Evolutionary conservation across 306 rosid genomes (phyloP), one percentile per base, ranked within the genome.

Genomic region (Rosa chinensis): DNA sequence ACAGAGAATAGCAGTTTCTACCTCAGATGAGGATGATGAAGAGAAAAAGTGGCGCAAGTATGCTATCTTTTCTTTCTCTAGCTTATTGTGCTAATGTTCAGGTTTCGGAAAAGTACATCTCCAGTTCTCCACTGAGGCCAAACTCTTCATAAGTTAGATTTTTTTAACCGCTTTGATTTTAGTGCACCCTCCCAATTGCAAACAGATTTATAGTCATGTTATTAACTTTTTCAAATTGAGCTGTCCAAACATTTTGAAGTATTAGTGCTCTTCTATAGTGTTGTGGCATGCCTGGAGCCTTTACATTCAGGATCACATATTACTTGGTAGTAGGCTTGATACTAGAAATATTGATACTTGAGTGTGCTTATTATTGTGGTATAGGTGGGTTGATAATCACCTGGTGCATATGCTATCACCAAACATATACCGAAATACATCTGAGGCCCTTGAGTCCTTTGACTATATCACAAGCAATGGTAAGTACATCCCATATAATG

Each of bases 341-440:
- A 20, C 2, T 16, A 55, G 56, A 42, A 76, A 16, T 68, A 79
- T 32, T 80, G 76, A 28, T 18, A 32, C 45, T 53, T 62, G 61
- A 12, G 44, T 68, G 75, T 71, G 62, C 83, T 82, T 73, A 66
- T 85, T 83, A 32, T 76, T 79, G 8, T 47, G 64, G 62, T 84
- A 40, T 80, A 94, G 98, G 89, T 94, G 98, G 98, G 98, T 94
- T 72, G 98, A 94, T 85, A 90, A 82, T 86, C 97, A 92, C 85
- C 81, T 94, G 89, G 98, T 92, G 70, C 98, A 94, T 81, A 86
- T 94, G 77, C 87, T 94, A 74, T 94, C 98, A 58, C 98, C 98
- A 37, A 94, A 94, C 81, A 92, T 94, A 76, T 94, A 90, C 80
- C 92, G 97, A 83, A 94, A 89, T 83, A 83, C 97, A 68, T 85